These are phyloP conservation scores for Clarireedia monteithiana DNA, from an alignment of 2,329 filamentous ascomycete genomes.

Conservation along the genomic window DNA sequence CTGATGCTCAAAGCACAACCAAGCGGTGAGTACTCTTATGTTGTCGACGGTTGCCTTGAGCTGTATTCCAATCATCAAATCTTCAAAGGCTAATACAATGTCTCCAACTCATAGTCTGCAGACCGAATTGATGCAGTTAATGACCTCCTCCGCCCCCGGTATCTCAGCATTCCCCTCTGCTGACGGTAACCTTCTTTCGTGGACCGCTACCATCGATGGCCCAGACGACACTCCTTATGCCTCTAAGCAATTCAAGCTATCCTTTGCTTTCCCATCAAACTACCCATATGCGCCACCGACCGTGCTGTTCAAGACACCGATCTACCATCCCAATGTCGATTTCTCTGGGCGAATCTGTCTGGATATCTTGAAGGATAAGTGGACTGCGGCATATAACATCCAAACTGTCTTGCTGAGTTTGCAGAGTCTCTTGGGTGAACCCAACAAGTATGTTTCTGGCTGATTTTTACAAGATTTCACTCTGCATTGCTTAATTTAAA, in stretches of 20 bases:
- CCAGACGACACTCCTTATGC: constrained; percentile 89
- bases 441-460: constrained; percentile 76
- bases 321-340: constrained; percentile 98
- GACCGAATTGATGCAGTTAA: constrained; percentile 96
- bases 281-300: constrained; percentile 89
- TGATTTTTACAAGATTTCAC: neutral
- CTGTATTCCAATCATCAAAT: neutral
- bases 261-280: constrained; percentile 81
- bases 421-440: constrained; percentile 91
- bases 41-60: neutral
- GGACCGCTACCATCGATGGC: constrained; percentile 90
- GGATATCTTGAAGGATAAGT: constrained; percentile 98
- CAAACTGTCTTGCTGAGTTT: constrained; percentile 87
- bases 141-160: constrained; percentile 89
- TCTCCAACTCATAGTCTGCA: constrained; percentile 58
- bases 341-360: constrained; percentile 95
- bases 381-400: constrained; percentile 96
- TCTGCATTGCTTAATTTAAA: neutral
- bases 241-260: constrained; percentile 82
- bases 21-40: constrained; percentile 52
- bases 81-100: neutral
- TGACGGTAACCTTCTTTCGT: constrained; percentile 82
- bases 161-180: constrained; percentile 90
- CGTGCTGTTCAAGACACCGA: constrained; percentile 95
- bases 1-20: constrained; percentile 66